These are phyloP conservation scores for Saccharomyces uvarum DNA, from an alignment of 1,139 yeast genomes.

Conservation along the genomic window DNA sequence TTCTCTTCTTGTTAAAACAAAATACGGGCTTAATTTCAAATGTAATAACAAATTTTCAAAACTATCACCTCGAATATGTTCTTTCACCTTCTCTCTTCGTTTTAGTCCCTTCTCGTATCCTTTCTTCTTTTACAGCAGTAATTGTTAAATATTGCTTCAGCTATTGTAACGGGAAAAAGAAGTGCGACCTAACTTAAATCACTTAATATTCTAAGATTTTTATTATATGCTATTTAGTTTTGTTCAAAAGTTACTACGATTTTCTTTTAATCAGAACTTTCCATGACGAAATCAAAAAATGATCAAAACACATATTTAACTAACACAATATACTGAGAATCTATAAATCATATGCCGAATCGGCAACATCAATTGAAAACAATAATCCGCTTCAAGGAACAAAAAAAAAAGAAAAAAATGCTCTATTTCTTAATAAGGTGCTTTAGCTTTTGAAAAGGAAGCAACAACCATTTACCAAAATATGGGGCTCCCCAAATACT, in stretches of 20 bases:
- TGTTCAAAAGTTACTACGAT: neutral
- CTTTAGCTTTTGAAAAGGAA: constrained; percentile 17
- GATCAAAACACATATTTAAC: neutral
- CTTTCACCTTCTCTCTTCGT: neutral
- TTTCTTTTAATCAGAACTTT: neutral
- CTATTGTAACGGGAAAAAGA: neutral
- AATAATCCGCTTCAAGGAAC: neutral
- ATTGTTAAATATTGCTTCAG: neutral
- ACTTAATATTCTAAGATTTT: neutral
- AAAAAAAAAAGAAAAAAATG: neutral
- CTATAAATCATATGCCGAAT: constrained; percentile 1
- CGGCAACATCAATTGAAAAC: neutral
- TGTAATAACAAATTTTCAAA: neutral
- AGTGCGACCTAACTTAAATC: neutral
- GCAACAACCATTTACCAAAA: constrained; percentile 21
- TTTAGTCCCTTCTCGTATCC: neutral
- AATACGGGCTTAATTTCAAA: neutral
- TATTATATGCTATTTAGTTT: neutral
- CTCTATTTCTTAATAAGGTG: neutral
- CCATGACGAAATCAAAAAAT: neutral
- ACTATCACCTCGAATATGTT: neutral
- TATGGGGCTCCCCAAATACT: constrained; percentile 33
- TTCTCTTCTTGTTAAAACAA: neutral
- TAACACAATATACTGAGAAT: neutral
- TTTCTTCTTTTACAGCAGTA: neutral